A percentile compares a stretch with the other conserved stretches of the same genome.
Evolutionary conservation across 2,329 filamentous ascomycete species (phyloP).

Genomic region (Ascocoryne sarcoides): DNA sequence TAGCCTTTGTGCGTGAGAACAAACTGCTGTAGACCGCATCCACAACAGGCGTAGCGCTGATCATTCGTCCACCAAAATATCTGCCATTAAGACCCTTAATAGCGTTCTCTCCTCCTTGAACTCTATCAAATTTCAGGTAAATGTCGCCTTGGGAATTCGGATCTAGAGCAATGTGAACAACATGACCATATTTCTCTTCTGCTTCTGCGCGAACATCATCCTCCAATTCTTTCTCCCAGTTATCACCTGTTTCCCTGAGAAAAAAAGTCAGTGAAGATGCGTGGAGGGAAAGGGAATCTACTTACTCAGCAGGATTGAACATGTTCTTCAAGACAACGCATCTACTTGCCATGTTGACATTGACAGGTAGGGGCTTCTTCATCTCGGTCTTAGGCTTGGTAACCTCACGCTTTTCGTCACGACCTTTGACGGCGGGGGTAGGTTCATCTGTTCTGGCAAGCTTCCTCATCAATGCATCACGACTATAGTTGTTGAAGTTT

Average conservation of each 20-base stretch:
- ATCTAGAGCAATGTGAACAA: conserved; percentile 94
- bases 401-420: conserved; percentile 56
- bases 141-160: conserved; percentile 91
- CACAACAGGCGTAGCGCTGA: conserved; percentile 91
- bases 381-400: conserved; percentile 71
- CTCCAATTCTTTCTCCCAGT: conserved; percentile 89
- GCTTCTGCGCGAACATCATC: conserved; percentile 90
- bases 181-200: conserved; percentile 89
- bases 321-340: conserved; percentile 94
- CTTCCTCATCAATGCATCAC: conserved; percentile 97
- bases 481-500: conserved; percentile 99
- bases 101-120: conserved; percentile 91
- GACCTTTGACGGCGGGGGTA: conserved; percentile 45
- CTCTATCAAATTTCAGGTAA: conserved; percentile 96
- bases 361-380: conserved; percentile 73
- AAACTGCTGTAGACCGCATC: conserved; percentile 98
- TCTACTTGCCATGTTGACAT: conserved; percentile 84
- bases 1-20: conserved; percentile 78
- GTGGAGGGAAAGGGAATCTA: conserved; percentile 19
- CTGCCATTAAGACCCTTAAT: conserved; percentile 96
- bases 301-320: conserved; percentile 88
- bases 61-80: conserved; percentile 87
- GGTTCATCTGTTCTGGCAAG: conserved; percentile 91
- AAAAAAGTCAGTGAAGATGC: conserved; percentile 28
- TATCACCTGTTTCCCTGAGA: conserved; percentile 70